Conservation (phyloP, 257 asterid genomes). For the Primulina tabacum region DNA sequence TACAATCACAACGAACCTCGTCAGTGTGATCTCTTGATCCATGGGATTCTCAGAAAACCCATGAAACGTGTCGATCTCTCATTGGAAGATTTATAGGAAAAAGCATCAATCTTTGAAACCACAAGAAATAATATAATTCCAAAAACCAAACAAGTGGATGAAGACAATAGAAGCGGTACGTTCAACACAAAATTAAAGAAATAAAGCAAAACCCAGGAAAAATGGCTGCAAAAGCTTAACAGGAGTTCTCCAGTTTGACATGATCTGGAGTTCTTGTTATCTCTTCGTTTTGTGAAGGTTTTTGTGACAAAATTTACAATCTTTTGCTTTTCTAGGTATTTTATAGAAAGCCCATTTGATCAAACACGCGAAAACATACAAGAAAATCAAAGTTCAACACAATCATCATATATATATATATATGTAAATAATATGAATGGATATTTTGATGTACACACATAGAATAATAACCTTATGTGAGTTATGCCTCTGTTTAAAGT, state of each 20-base stretch:
- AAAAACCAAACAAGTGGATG: not conserved
- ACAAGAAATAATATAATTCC: not conserved
- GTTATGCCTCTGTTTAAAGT: not conserved
- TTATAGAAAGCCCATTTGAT: slow-evolving; percentile 20
- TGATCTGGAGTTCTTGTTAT: not conserved
- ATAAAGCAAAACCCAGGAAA: slow-evolving; percentile 12
- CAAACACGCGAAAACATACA: slow-evolving; percentile 6
- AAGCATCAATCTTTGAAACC: slow-evolving; percentile 35
- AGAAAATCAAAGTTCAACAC: slow-evolving; percentile 7
- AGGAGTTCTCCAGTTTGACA: slow-evolving; percentile 12
- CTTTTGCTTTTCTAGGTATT: not conserved
- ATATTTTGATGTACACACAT: not conserved
- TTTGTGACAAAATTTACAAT: not conserved
- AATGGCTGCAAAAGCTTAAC: slow-evolving; percentile 22
- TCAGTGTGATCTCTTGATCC: slow-evolving; percentile 27
- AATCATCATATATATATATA: slow-evolving; percentile 14
- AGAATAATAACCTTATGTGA: not conserved
- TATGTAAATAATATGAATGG: not conserved
- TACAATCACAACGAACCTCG: slow-evolving; percentile 33
- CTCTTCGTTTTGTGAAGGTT: slow-evolving; percentile 1
- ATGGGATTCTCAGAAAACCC: slow-evolving; percentile 25
- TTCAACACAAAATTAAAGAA: slow-evolving; percentile 13
- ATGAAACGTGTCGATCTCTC: slow-evolving; percentile 53
- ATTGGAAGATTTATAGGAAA: slow-evolving; percentile 31
- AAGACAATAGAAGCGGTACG: not conserved